Evolutionary conservation across 345 rosid species (phyloP).

Genomic region (Citrus sinensis): DNA sequence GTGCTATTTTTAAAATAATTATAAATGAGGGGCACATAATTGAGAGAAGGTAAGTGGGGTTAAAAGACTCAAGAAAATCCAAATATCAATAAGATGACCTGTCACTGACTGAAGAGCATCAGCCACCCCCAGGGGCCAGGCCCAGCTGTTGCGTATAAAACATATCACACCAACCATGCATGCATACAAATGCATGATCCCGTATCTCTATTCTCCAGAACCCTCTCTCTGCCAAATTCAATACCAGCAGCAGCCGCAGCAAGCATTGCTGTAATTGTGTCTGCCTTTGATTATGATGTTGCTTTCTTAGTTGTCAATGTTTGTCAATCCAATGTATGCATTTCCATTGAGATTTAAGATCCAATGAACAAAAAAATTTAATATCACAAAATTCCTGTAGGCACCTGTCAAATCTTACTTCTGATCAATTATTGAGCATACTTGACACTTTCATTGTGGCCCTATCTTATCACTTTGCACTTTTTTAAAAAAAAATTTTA

Average conservation of each 20-base stretch:
- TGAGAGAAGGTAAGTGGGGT: neutral
- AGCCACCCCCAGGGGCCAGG: neutral
- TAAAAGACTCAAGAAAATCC: neutral
- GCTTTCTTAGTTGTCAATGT: constrained; percentile 6
- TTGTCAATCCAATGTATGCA: neutral
- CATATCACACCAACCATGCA: constrained; percentile 1
- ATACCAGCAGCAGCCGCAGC: neutral
- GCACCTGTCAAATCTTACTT: neutral
- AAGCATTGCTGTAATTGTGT: neutral
- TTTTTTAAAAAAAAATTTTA: too few relatives aligned
- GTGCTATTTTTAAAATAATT: neutral
- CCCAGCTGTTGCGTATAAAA: constrained; percentile 5
- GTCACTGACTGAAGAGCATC: neutral
- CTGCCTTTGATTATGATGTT: neutral
- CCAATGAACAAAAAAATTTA: neutral
- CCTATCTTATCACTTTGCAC: neutral
- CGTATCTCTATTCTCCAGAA: neutral
- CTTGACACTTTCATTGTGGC: neutral
- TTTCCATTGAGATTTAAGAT: neutral
- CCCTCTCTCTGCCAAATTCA: neutral
- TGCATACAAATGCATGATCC: neutral
- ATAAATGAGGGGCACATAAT: neutral
- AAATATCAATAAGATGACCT: neutral
- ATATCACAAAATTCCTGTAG: neutral
- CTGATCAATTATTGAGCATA: neutral